Conservation (phyloP, 2,329 filamentous ascomycete species). For the Neurospora crassa region DNA sequence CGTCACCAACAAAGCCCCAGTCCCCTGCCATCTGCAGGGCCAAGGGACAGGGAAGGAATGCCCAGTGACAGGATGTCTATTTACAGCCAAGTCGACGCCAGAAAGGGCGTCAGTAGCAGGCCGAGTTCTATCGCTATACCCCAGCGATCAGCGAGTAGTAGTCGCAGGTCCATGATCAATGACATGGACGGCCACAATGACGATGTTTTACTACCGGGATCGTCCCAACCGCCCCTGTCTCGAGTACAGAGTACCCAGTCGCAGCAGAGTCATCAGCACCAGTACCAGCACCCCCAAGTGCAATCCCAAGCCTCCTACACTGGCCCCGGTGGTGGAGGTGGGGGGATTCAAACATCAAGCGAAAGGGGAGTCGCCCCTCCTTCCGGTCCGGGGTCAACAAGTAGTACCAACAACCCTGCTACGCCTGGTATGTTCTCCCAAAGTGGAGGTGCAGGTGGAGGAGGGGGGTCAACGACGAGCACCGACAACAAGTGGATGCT, state of each 20-base stretch:
- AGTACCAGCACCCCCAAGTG: constrained; percentile 9
- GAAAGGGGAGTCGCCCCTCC: constrained; percentile 10
- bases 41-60: constrained; percentile 31
- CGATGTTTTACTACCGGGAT: neutral
- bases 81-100: constrained; percentile 14
- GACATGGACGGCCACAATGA: neutral
- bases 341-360: constrained; percentile 6
- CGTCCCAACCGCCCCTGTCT: neutral
- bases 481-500: constrained; percentile 74
- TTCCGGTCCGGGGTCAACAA: constrained; percentile 11
- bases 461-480: constrained; percentile 2
- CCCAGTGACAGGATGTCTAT: neutral
- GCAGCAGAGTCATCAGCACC: constrained; percentile 3
- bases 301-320: neutral
- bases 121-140: neutral
- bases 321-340: neutral
- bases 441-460: neutral
- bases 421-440: neutral
- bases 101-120: constrained; percentile 11
- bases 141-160: neutral
- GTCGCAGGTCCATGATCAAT: neutral
- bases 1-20: constrained; percentile 36
- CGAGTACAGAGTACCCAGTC: neutral
- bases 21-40: constrained; percentile 44
- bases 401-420: neutral